Percentiles rank a stretch among this genome's conserved stretches.
phyloP scores from a whole-genome alignment of 176 grass and related monocot genomes.

The Phoenix roebelenii region DNA sequence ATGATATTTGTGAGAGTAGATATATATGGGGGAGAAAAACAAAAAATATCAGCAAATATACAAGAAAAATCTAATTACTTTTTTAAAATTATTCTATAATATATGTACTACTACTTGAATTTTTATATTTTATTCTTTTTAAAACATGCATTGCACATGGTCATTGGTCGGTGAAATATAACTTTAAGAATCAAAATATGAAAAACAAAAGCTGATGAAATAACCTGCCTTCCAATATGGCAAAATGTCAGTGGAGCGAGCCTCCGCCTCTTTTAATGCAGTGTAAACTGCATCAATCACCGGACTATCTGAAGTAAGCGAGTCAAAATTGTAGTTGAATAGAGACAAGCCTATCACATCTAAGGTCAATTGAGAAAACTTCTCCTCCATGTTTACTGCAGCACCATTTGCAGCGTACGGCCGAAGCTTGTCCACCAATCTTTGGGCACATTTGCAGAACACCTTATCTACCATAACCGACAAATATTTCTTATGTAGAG shows the following conservation, averaged over 20 bases:
- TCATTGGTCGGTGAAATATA: too few relatives aligned
- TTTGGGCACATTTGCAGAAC: slow-evolving; percentile 77
- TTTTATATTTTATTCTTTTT: too few relatives aligned
- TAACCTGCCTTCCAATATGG: slow-evolving; percentile 81
- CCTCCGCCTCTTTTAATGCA: slow-evolving; percentile 87
- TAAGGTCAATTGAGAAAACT: slow-evolving; percentile 88
- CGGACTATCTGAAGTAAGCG: slow-evolving; percentile 77
- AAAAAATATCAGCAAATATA: too few relatives aligned
- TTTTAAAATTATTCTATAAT: too few relatives aligned
- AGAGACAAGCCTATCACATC: slow-evolving; percentile 92
- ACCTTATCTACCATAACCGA: slow-evolving; percentile 89
- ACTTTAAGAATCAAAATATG: not conserved
- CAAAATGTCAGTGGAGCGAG: slow-evolving; percentile 86
- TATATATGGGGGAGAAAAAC: too few relatives aligned
- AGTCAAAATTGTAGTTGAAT: slow-evolving; percentile 99
- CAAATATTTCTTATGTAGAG: slow-evolving; percentile 81
- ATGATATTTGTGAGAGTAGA: too few relatives aligned
- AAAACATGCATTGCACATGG: too few relatives aligned
- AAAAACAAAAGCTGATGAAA: slow-evolving; percentile 5
- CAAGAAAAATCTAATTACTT: not conserved
- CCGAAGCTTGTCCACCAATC: slow-evolving; percentile 82
- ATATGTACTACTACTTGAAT: too few relatives aligned
- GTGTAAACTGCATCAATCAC: slow-evolving; percentile 95
- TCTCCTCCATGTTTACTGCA: slow-evolving; percentile 89
- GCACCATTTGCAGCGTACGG: slow-evolving; percentile 46